Base-by-base conservation (phyloP, 2,329 filamentous ascomycete species). In the Colletotrichum sp. region DNA sequence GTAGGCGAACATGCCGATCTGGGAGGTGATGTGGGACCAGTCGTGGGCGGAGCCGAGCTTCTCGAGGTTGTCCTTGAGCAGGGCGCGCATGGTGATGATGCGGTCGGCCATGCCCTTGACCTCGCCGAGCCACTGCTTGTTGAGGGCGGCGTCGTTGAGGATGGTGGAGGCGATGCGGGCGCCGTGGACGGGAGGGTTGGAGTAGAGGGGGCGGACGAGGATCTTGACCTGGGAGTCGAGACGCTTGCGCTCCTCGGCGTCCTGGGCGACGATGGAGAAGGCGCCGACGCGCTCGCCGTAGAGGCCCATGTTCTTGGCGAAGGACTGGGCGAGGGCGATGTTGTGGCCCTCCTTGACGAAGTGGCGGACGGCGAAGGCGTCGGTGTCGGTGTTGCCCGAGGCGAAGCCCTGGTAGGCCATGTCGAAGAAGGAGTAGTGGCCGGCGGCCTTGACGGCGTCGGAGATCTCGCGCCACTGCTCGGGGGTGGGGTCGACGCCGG, bases 1-100 rank as follows among this genome's bases (percentile, higher is more conserved):
- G 91, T 98, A 99, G 81, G 97, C 96, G 84, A 99, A 99, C 97
- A 99, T 99, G 88, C 97, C 97, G 82, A 99, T 99, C 92, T 98
- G 95, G 87, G 91, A 96, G 80, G 97, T 98, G 88, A 99, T 99
- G 91, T 99, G 97, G 85, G 94, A 95, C 97, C 97, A 99, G 90
- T 98, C 95, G 87, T 97, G 95, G 91, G 96, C 96, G 90, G 94
- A 97, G 84, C 96, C 96, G 77, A 98, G 92, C 87, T 94, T 93
- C 92, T 98, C 95, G 71, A 99, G 93, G 89, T 98, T 97, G 81
- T 95, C 92, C 91, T 97, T 97, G 84, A 99, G 93, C 71, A 98
- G 92, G 77, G 95, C 93, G 81, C 97, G 95, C 97, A 99, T 99
- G 86, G 93, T 95, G 87, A 99, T 98, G 90, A 99, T 99, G 84